Evolutionary conservation across 2,329 filamentous ascomycete species (phyloP).

Genomic region (Alternaria consortialis): DNA sequence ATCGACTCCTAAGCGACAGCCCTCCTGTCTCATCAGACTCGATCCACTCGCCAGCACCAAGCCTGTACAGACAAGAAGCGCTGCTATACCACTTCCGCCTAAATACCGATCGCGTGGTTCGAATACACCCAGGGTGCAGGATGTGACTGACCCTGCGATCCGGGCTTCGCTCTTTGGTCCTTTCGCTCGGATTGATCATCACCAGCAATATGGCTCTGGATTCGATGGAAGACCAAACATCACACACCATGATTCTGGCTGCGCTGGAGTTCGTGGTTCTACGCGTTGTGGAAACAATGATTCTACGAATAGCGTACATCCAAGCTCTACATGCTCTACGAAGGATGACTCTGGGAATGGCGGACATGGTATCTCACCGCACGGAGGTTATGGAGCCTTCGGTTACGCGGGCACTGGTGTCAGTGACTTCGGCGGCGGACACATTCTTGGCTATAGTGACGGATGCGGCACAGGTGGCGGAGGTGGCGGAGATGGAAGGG

Average conservation of each 20-base stretch:
- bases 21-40: not conserved
- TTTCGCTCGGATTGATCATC: not conserved
- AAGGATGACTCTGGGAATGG: not conserved
- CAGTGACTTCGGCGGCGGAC: not conserved
- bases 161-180: not conserved
- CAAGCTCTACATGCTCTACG: not conserved
- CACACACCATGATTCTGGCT: not conserved
- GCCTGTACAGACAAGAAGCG: not conserved
- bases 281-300: not conserved
- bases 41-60: not conserved
- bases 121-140: not conserved
- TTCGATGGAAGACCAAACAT: not conserved
- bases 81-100: not conserved
- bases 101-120: constrained; percentile 2
- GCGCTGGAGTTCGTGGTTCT: not conserved
- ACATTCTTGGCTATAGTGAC: not conserved
- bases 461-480: not conserved
- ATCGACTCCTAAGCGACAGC: not conserved
- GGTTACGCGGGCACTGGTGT: not conserved
- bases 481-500: not conserved
- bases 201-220: not conserved
- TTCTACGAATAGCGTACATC: not conserved
- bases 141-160: constrained; percentile 3
- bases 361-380: not conserved
- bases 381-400: not conserved